Base-by-base conservation (phyloP, 441 rosid genomes). In the Kokia cookei region DNA sequence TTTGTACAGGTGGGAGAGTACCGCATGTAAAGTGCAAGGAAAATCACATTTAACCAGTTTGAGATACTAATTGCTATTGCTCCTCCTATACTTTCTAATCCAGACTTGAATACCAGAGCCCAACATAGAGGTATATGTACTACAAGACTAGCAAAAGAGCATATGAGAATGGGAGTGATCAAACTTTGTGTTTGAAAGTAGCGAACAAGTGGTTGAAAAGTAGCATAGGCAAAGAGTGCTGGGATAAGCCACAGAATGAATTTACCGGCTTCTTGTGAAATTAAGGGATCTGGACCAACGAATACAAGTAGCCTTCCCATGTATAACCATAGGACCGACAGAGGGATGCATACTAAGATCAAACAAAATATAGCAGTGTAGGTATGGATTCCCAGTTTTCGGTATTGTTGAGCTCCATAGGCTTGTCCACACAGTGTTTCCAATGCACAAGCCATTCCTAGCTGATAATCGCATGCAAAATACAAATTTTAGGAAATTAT, bases 391-490 rank as follows among this genome's bases (percentile, higher is more conserved):
- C 92, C 82, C 29, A 90, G 73, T 77, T 81, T 86, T 12, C 11
- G 70, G 75, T 90, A 88, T 15, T 82, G 82, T 67, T 82, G 73
- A 71, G 92, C 94, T 62, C 94, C 94, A 65, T 76, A 88, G 45
- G 92, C 92, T 84, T 88, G 92, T 45, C 94, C 94, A 29, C 89
- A 76, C 35, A 88, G 77, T 3, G 92, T 90, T 76, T 88, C 94
- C 47, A 86, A 74, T 1, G 86, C 92, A 76, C 62, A 63, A n/a
- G 89, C 77, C 92, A 90, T 74, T 60, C 94, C 92, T 71, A 82
- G 35, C 92, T 88, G 82, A 59, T 59, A 12, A 40, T 10, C 5
- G 42, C 27, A 40, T 1, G 55, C 60, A 72, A n/a, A 45, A 42
- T 55, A 43, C 13, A 62, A 27, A 3, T 29, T 22, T 14, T n/a